A percentile compares a stretch with the other conserved stretches of the same genome.
These are phyloP conservation scores for Kluyveromyces siamensis DNA, from an alignment of 805 yeast genomes.

Conservation along the genomic window DNA sequence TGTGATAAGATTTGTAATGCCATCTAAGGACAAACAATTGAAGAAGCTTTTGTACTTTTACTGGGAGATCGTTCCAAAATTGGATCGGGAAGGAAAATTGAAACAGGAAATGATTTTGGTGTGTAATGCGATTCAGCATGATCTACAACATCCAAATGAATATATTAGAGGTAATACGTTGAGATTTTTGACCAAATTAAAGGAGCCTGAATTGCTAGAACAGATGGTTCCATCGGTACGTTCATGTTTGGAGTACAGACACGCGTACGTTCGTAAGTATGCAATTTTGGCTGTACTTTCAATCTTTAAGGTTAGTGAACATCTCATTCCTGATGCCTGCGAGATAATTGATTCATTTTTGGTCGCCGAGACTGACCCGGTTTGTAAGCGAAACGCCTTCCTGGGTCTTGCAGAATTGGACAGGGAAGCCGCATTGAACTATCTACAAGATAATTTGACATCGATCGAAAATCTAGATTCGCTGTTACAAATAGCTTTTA, in stretches of 20 bases:
- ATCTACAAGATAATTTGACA: conserved; percentile 61
- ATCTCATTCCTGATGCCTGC: conserved; percentile 92
- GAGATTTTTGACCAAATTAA: conserved; percentile 81
- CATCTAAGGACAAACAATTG: conserved; percentile 81
- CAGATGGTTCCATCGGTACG: conserved; percentile 91
- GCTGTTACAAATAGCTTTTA: conserved; percentile 75
- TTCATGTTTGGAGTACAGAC: conserved; percentile 88
- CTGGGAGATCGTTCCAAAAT: conserved; percentile 97
- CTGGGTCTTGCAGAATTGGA: conserved; percentile 74
- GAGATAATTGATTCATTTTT: conserved; percentile 69
- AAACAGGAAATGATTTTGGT: conserved; percentile 98
- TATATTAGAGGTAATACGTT: conserved; percentile 92
- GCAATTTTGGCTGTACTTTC: conserved; percentile 88
- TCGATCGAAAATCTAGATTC: conserved; percentile 65
- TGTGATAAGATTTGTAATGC: conserved; percentile 94
- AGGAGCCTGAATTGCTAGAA: conserved; percentile 89
- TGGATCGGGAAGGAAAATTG: conserved; percentile 79
- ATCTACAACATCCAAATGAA: conserved; percentile 96
- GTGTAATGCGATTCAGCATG: conserved; percentile 96
- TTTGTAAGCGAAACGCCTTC: conserved; percentile 93
- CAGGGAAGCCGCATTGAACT: conserved; percentile 76
- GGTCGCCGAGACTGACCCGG: conserved; percentile 78
- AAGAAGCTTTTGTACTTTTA: conserved; percentile 89
- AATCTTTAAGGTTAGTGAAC: conserved; percentile 73
- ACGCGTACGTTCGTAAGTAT: conserved; percentile 94